These are phyloP conservation scores for Sugiyamaella floridensis DNA, from an alignment of 805 yeast species.

Conservation along the genomic window DNA sequence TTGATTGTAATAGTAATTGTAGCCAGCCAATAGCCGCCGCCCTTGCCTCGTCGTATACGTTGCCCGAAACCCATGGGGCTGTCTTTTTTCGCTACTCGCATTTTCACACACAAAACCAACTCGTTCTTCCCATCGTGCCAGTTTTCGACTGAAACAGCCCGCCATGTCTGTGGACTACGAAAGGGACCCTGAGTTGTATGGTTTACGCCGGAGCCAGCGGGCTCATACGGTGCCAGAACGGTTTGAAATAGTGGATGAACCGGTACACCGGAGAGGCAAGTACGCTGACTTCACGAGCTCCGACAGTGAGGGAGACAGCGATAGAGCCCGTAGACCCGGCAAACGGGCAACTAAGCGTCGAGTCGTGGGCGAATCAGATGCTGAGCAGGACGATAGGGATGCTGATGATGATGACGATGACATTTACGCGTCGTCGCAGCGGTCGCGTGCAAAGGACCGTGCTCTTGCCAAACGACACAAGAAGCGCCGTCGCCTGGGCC, in stretches of 20 bases:
- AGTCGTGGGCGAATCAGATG: slow-evolving; percentile 12
- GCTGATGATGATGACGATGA: slow-evolving; percentile 23
- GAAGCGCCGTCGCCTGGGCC: slow-evolving; percentile 22
- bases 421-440: slow-evolving; percentile 13
- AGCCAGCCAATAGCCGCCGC: too few relatives aligned
- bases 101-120: too few relatives aligned
- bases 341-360: slow-evolving; percentile 16
- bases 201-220: slow-evolving; percentile 36
- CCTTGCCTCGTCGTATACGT: too few relatives aligned
- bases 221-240: slow-evolving; percentile 29
- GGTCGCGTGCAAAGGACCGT: slow-evolving; percentile 7
- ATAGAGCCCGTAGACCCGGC: slow-evolving; percentile 23
- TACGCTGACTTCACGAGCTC: slow-evolving; percentile 20
- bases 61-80: too few relatives aligned
- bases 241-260: slow-evolving; percentile 18
- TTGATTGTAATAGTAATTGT: too few relatives aligned
- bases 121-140: not conserved
- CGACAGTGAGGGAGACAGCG: slow-evolving; percentile 21
- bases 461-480: slow-evolving; percentile 14
- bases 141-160: not conserved
- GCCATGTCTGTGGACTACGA: slow-evolving; percentile 15
- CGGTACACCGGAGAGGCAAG: slow-evolving; percentile 11
- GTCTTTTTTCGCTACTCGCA: not conserved
- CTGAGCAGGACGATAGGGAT: slow-evolving; percentile 27
- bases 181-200: slow-evolving; percentile 36